Percentiles rank a stretch among this genome's conserved stretches.
These are phyloP conservation scores for Saturnispora diversa DNA, from an alignment of 805 yeast species.

Conservation along the genomic window DNA sequence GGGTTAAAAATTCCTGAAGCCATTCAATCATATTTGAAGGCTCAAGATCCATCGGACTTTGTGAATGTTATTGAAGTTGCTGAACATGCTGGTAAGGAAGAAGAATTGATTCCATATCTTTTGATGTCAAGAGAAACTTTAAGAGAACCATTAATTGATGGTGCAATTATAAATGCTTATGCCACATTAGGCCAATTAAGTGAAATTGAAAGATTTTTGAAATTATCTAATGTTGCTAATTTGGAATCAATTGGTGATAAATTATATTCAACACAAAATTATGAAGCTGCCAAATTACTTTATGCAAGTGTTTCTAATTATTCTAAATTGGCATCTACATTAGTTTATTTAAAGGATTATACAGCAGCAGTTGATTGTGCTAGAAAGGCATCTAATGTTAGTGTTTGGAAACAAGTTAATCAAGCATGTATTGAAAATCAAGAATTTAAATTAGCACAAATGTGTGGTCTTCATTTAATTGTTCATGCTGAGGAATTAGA, in stretches of 20 bases:
- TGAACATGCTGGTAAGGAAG: constrained; percentile 93
- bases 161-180: constrained; percentile 79
- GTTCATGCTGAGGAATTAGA: constrained; percentile 96
- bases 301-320: constrained; percentile 84
- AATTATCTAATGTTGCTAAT: constrained; percentile 88
- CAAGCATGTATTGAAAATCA: constrained; percentile 91
- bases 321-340: constrained; percentile 92
- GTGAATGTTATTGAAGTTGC: constrained; percentile 90
- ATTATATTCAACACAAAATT: constrained; percentile 70
- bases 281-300: constrained; percentile 86
- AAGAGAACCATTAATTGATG: constrained; percentile 89
- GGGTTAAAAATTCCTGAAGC: constrained; percentile 91
- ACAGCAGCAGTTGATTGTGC: constrained; percentile 98
- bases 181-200: constrained; percentile 68
- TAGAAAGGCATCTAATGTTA: constrained; percentile 88
- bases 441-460: constrained; percentile 95
- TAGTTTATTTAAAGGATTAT: constrained; percentile 84
- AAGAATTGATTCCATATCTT: constrained; percentile 80
- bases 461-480: constrained; percentile 94
- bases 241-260: constrained; percentile 88
- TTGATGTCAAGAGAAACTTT: constrained; percentile 85
- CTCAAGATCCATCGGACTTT: constrained; percentile 84
- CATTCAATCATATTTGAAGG: constrained; percentile 82
- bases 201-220: constrained; percentile 79
- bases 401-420: constrained; percentile 96